Evolutionary conservation across 768 basidiomycete genomes (phyloP).

Genomic region (Rhizopogon sp.): DNA sequence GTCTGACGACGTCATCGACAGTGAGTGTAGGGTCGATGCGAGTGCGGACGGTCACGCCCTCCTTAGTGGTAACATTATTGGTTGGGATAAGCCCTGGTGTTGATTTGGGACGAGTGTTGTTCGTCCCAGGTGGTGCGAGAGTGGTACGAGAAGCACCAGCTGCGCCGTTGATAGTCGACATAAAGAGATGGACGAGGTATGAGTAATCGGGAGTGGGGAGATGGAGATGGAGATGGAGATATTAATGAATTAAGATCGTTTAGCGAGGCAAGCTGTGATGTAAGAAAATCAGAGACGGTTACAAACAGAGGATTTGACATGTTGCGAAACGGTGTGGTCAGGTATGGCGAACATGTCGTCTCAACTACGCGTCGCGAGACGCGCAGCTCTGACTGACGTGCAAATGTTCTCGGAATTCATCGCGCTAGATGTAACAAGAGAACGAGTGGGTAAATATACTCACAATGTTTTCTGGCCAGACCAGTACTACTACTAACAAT

Average conservation of each 20-base stretch:
- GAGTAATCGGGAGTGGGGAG: conserved; percentile 16
- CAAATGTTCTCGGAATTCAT: conserved; percentile 49
- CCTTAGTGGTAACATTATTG: conserved; percentile 76
- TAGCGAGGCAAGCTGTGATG: background rate
- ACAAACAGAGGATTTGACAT: background rate
- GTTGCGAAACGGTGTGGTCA: conserved; percentile 26
- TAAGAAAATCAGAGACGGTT: background rate
- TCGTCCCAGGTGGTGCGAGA: conserved; percentile 21
- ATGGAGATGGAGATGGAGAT: background rate
- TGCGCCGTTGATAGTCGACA: conserved; percentile 26
- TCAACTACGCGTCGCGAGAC: conserved; percentile 21
- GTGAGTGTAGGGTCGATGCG: conserved; percentile 82
- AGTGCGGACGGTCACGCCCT: conserved; percentile 71
- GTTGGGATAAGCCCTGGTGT: conserved; percentile 62
- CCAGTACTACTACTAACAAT: background rate
- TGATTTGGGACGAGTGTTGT: conserved; percentile 35
- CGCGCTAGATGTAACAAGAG: conserved; percentile 14
- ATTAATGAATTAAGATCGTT: conserved; percentile 1
- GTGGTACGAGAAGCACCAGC: conserved; percentile 25
- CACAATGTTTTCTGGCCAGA: background rate
- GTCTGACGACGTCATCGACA: conserved; percentile 80
- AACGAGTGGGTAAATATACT: background rate
- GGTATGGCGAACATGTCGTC: conserved; percentile 39
- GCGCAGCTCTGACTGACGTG: conserved; percentile 55
- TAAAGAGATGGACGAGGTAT: conserved; percentile 24